Evolutionary conservation across 1,284 basidiomycete species (phyloP).

Genomic region (Thelephora terrestris): DNA sequence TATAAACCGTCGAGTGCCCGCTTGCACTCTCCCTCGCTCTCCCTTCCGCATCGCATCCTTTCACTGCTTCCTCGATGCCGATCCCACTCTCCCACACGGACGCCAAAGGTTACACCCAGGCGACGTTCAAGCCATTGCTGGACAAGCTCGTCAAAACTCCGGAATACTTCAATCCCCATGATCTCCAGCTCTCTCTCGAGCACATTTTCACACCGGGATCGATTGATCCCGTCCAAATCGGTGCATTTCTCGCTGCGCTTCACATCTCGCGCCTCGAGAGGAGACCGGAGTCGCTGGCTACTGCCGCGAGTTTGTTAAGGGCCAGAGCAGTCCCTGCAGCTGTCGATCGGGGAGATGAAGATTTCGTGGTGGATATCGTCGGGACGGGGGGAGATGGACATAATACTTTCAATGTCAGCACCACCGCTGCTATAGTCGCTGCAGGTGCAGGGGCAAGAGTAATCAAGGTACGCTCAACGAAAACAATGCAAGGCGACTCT

Average conservation of each 20-base stretch:
- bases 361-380: constrained; percentile 69
- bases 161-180: constrained; percentile 60
- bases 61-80: too few species aligned
- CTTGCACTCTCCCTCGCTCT: too few species aligned
- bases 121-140: constrained; percentile 68
- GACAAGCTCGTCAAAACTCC: constrained; percentile 72
- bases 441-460: constrained; percentile 91
- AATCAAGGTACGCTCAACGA: constrained; percentile 60
- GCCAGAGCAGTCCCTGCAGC: constrained; percentile 52
- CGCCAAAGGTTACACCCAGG: constrained; percentile 21
- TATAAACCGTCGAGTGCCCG: too few species aligned
- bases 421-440: constrained; percentile 89
- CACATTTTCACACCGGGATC: constrained; percentile 63
- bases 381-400: constrained; percentile 93
- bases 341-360: constrained; percentile 45
- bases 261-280: constrained; percentile 70
- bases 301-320: constrained; percentile 67
- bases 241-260: constrained; percentile 76
- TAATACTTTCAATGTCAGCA: constrained; percentile 97
- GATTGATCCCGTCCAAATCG: constrained; percentile 62
- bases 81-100: too few species aligned
- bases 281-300: constrained; percentile 65
- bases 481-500: background rate
- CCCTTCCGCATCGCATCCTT: too few species aligned
- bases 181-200: constrained; percentile 61